A percentile compares a stretch with the other conserved stretches of the same genome.
Evolutionary conservation across 2,329 filamentous ascomycete species (phyloP).

Genomic region (Cladophialophora chaetospira): DNA sequence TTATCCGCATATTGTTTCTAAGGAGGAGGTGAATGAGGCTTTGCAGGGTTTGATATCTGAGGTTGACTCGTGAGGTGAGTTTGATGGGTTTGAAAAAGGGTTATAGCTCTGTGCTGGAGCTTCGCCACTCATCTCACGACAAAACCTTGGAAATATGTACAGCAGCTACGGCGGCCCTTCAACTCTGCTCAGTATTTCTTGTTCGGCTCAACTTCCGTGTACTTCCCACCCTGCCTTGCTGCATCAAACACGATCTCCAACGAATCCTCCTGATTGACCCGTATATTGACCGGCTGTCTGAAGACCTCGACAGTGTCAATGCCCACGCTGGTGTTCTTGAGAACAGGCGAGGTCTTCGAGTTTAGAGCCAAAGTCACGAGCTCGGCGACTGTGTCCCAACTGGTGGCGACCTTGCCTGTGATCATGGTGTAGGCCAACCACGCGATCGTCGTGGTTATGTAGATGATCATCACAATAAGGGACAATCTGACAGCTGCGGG

Average conservation of each 20-base stretch:
- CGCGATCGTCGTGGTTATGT: not conserved
- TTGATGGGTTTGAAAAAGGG: too few relatives aligned
- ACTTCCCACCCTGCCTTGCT: not conserved
- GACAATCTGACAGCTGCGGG: not conserved
- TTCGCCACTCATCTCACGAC: too few relatives aligned
- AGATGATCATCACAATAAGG: slow-evolving; percentile 1
- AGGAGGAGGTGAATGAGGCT: too few relatives aligned
- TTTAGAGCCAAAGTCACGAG: slow-evolving; percentile 18
- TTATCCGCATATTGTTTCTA: too few relatives aligned
- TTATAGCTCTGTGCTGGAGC: too few relatives aligned
- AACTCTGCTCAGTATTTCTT: not conserved
- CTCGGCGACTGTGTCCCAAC: slow-evolving; percentile 19
- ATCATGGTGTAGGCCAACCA: slow-evolving; percentile 10
- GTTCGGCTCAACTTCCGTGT: slow-evolving; percentile 32
- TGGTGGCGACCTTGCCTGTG: slow-evolving; percentile 1
- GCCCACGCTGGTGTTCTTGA: slow-evolving; percentile 12
- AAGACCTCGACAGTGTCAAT: slow-evolving; percentile 16
- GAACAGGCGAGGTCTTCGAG: not conserved
- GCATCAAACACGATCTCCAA: slow-evolving; percentile 18
- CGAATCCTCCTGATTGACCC: slow-evolving; percentile 10
- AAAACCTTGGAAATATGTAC: not conserved
- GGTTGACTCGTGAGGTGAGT: too few relatives aligned
- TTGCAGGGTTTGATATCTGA: too few relatives aligned
- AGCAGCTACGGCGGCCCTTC: not conserved
- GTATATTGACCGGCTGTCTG: slow-evolving; percentile 11